Percentiles rank a stretch among this genome's conserved stretches.
phyloP scores from a whole-genome alignment of 768 basidiomycete genomes.

The Boletus rex-veris region DNA sequence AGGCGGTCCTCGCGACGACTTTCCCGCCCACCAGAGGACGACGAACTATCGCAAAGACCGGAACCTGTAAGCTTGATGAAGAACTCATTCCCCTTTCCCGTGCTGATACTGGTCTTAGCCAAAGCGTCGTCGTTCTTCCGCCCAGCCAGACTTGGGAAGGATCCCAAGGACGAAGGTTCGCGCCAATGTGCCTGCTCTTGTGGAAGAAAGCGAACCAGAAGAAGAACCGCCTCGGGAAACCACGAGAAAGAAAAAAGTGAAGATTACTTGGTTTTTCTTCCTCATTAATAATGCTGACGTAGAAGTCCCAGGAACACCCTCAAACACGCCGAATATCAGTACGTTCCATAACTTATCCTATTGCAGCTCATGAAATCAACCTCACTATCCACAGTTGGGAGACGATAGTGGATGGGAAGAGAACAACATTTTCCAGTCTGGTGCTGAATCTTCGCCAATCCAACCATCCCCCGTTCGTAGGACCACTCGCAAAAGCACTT shows the following conservation, averaged over 20 bases:
- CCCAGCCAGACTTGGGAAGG: slow-evolving; percentile 64
- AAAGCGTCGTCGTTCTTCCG: slow-evolving; percentile 79
- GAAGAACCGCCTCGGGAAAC: slow-evolving; percentile 62
- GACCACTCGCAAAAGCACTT: slow-evolving; percentile 38
- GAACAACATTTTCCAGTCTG: slow-evolving; percentile 87
- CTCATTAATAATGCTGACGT: background rate
- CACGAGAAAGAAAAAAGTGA: slow-evolving; percentile 56
- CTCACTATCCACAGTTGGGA: slow-evolving; percentile 23
- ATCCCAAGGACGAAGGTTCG: slow-evolving; percentile 37
- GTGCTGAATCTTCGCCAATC: slow-evolving; percentile 78
- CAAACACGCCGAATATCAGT: slow-evolving; percentile 56
- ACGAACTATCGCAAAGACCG: slow-evolving; percentile 40
- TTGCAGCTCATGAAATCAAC: slow-evolving; percentile 4
- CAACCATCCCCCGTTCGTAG: slow-evolving; percentile 57
- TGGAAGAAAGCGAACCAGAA: slow-evolving; percentile 77
- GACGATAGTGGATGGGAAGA: slow-evolving; percentile 90
- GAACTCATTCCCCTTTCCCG: background rate
- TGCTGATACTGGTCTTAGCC: slow-evolving; percentile 41
- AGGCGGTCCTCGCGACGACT: slow-evolving; percentile 64
- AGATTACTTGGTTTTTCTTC: slow-evolving; percentile 6
- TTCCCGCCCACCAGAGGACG: slow-evolving; percentile 52
- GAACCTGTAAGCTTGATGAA: slow-evolving; percentile 50
- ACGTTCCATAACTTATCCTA: slow-evolving; percentile 27
- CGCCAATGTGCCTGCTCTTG: slow-evolving; percentile 42
- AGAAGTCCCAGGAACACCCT: slow-evolving; percentile 45